phyloP scores from a whole-genome alignment of 1,139 yeast genomes.

The Geotrichum aggregatum region DNA sequence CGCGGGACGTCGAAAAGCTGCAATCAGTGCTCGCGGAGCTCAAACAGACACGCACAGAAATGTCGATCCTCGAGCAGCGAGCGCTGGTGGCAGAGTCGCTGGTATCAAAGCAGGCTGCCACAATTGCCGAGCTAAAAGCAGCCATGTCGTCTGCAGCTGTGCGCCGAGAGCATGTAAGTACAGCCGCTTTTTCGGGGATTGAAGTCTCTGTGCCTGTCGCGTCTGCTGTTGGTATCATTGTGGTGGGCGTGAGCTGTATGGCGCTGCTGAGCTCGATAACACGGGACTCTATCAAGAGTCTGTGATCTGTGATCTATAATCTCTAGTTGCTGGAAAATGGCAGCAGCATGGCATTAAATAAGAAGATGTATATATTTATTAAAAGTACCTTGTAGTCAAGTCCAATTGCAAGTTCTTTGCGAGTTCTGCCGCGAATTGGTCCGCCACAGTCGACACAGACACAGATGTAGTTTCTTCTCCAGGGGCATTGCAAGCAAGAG shows the following conservation, averaged over 20 bases:
- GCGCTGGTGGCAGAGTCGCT: constrained; percentile 27
- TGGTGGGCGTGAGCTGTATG: constrained; percentile 30
- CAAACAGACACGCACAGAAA: constrained; percentile 21
- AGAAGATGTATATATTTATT: constrained; percentile 3
- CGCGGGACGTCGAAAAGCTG: constrained; percentile 17
- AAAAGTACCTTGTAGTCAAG: background rate
- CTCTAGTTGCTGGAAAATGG: too few species aligned
- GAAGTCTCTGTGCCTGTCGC: constrained; percentile 2
- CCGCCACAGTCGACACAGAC: constrained; percentile 11
- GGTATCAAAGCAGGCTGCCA: constrained; percentile 23
- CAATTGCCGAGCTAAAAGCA: constrained; percentile 24
- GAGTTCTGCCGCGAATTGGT: constrained; percentile 11
- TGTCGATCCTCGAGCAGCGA: constrained; percentile 23
- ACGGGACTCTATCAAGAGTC: constrained; percentile 18
- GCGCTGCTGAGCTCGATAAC: constrained; percentile 28
- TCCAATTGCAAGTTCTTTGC: constrained; percentile 10
- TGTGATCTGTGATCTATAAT: background rate
- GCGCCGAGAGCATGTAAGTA: background rate
- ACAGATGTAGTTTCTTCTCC: too few species aligned
- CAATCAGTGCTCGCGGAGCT: constrained; percentile 22
- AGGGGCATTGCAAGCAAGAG: background rate
- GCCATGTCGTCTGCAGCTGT: background rate
- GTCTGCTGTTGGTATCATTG: constrained; percentile 31
- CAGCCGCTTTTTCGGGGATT: background rate
- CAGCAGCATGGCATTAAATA: background rate